phyloP scores from a whole-genome alignment of 2,329 filamentous ascomycete genomes.

The Xylaria sp. region DNA sequence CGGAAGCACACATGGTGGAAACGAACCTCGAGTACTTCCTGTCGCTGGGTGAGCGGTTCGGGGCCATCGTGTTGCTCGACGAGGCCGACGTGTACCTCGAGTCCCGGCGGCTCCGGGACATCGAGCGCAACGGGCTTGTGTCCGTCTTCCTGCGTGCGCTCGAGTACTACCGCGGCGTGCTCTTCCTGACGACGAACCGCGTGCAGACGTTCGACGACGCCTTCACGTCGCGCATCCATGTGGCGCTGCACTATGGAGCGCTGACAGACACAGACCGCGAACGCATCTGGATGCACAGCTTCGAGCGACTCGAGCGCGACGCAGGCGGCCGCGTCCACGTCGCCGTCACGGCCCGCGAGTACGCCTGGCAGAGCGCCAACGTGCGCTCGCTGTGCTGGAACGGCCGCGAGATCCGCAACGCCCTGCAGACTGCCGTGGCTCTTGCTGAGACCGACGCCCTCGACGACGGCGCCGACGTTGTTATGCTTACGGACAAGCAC shows the following conservation, averaged over 20 bases:
- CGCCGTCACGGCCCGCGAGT: constrained; percentile 54
- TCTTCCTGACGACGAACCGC: constrained; percentile 64
- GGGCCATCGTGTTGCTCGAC: constrained; percentile 65
- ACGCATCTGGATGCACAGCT: constrained; percentile 59
- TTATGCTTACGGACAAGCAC: constrained; percentile 51
- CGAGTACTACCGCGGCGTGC: constrained; percentile 63
- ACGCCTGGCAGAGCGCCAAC: constrained; percentile 52
- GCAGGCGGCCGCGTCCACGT: constrained; percentile 53
- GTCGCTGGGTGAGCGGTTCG: constrained; percentile 60
- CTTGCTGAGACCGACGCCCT: constrained; percentile 48
- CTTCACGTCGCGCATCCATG: constrained; percentile 62
- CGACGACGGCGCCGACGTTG: constrained; percentile 45
- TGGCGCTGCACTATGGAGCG: constrained; percentile 59
- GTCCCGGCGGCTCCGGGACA: constrained; percentile 57
- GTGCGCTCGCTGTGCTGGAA: constrained; percentile 54
- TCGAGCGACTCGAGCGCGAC: constrained; percentile 59
- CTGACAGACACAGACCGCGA: constrained; percentile 56
- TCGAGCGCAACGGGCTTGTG: constrained; percentile 60
- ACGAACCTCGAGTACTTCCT: constrained; percentile 60
- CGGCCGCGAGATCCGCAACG: constrained; percentile 53
- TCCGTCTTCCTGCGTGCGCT: constrained; percentile 62
- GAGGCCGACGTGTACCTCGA: constrained; percentile 72
- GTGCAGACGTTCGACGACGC: constrained; percentile 60
- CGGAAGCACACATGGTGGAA: constrained; percentile 54
- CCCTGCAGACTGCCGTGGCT: constrained; percentile 48